Conservation (phyloP, 1,284 basidiomycete genomes). For the Ceratobasidium sp. region DNA sequence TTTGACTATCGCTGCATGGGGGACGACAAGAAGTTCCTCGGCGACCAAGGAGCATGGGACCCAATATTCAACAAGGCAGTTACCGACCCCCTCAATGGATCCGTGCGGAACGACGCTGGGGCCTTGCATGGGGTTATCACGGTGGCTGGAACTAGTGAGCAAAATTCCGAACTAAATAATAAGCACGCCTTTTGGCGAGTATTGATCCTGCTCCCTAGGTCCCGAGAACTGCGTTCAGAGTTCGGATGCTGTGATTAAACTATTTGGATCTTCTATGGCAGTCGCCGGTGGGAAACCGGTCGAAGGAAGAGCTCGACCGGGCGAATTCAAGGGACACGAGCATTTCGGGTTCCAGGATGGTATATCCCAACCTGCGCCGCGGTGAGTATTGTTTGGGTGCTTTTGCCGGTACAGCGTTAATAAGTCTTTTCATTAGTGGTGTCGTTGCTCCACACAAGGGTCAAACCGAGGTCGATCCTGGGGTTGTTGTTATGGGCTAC, state of each 20-base stretch:
- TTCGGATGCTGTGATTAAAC: not conserved
- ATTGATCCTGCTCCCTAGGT: conserved; percentile 13
- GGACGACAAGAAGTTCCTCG: conserved; percentile 17
- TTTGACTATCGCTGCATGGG: conserved; percentile 16
- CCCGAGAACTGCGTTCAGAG: conserved; percentile 1
- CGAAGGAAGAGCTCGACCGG: conserved; percentile 25
- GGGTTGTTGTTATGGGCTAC: conserved; percentile 44
- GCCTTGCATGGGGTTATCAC: conserved; percentile 42
- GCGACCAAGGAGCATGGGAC: conserved; percentile 28
- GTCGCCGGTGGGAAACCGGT: conserved; percentile 6
- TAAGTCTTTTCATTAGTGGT: not conserved
- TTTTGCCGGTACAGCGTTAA: not conserved
- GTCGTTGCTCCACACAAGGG: conserved; percentile 4
- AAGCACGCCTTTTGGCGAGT: not conserved
- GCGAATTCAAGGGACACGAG: conserved; percentile 29
- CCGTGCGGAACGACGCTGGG: not conserved
- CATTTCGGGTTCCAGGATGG: conserved; percentile 46
- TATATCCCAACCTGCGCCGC: conserved; percentile 43
- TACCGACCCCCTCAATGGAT: not conserved
- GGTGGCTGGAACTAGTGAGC: conserved; percentile 41
- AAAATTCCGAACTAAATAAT: not conserved
- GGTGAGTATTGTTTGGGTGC: conserved; percentile 3
- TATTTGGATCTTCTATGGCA: conserved; percentile 33
- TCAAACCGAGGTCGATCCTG: conserved; percentile 30
- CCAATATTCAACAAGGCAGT: not conserved